Evolutionary conservation across 2,329 filamentous ascomycete genomes (phyloP), one percentile per base, ranked within the genome.

Genomic region (Fusarium hainanense): DNA sequence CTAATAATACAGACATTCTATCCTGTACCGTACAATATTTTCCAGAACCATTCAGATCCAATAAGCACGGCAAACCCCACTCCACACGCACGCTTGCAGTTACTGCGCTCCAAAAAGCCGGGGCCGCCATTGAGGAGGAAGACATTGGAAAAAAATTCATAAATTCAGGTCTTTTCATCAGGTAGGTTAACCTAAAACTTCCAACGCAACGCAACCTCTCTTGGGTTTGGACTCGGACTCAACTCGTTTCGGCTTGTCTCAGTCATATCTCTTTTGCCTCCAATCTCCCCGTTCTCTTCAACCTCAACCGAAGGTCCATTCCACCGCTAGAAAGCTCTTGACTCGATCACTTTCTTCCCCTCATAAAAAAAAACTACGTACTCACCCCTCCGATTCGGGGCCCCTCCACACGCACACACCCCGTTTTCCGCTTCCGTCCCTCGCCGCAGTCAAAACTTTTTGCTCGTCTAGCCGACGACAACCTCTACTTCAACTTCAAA

Each of bases 381-480:
- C 56, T 64, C 46, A 54, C 58, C 68, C 72, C 73, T 75, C 73
- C 73, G 73, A 74, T 72, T 70, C 71, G 69, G 63, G 63, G 71
- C 73, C 73, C 73, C 73, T 71, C 73, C 61, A 71, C 70, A 67
- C 49, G 40, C 34, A 71, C 70, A 67, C 32, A 52, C 34, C 62
- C 73, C 68, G 61, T 55, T 66, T 71, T 74, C 73, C 71, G 69
- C 74, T 72, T 75, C 73, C 73, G 73, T 75, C 65, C 62, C 40
- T 61, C 69, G 68, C 69, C 69, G 55, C 65, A 60, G 46, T 73
- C 67, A 69, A 74, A 74, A 70, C 67, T 71, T 74, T 74, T 70
- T 68, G 67, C 60, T 58, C 61, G 40, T 67, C 41, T 59, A 61
- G 52, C 63, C 58, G 54, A 71, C 61, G 50, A 55, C 59, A 48